Evolutionary conservation across 2,329 filamentous ascomycete species (phyloP).

Genomic region (Colletotrichum gloeosporioides): DNA sequence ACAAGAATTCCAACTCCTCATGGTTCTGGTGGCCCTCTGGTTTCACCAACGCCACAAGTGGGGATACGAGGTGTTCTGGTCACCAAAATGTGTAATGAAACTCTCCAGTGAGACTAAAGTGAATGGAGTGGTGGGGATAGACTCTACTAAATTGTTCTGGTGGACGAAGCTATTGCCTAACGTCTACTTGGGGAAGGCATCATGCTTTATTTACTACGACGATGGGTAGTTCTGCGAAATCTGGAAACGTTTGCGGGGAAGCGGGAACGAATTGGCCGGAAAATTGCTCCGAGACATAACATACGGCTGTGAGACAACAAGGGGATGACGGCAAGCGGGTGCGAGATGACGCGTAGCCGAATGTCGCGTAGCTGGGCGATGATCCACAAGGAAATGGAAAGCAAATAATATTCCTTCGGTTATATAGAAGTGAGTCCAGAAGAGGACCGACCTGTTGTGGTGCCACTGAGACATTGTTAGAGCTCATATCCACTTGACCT

Average conservation of each 20-base stretch:
- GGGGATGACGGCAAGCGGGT: background rate
- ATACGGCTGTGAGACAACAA: background rate
- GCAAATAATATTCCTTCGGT: background rate
- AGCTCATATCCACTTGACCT: background rate
- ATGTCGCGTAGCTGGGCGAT: background rate
- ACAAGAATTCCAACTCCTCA: background rate
- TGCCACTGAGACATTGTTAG: background rate
- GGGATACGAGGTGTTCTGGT: background rate
- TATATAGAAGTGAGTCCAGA: background rate
- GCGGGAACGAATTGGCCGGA: background rate
- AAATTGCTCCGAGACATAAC: background rate
- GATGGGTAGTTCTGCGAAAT: background rate
- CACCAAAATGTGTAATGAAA: background rate
- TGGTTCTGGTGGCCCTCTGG: background rate
- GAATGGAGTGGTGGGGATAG: rapidly evolving
- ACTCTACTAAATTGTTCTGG: background rate
- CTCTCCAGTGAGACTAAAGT: background rate
- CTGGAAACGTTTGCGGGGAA: background rate
- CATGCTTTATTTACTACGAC: background rate
- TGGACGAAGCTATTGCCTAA: background rate
- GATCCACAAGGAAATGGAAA: background rate
- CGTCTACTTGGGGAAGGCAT: background rate
- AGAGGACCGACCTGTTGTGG: background rate
- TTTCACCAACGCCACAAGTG: background rate
- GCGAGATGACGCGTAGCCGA: background rate